Conservation (phyloP, 2,329 filamentous ascomycete genomes). For the Arthrobotrys musiformis region DNA sequence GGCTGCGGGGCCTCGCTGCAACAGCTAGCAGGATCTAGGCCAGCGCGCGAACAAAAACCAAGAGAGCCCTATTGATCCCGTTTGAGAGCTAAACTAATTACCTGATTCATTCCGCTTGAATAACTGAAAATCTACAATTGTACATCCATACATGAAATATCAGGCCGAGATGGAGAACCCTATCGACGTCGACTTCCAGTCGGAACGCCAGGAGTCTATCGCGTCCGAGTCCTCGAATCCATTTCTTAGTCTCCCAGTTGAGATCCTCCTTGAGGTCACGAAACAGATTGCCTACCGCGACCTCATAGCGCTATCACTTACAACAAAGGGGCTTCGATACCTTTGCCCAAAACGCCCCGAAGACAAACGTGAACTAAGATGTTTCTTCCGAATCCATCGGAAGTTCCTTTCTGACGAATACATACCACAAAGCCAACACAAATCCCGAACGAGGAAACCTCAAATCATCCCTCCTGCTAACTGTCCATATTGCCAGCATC, state of each 20-base stretch:
- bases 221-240: background rate
- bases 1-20: too few relatives aligned
- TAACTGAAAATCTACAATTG: too few relatives aligned
- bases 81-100: too few relatives aligned
- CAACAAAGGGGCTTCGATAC: conserved; percentile 23
- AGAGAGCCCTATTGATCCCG: too few relatives aligned
- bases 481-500: conserved; percentile 22
- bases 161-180: too few relatives aligned
- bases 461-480: background rate
- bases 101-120: too few relatives aligned
- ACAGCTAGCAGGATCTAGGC: background rate
- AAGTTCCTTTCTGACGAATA: background rate
- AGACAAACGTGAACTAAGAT: background rate
- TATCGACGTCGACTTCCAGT: background rate
- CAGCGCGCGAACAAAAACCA: too few relatives aligned
- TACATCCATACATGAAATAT: too few relatives aligned
- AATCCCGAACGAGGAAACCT: background rate
- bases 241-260: conserved; percentile 17
- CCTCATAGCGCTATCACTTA: conserved; percentile 28
- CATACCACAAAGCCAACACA: background rate
- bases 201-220: background rate
- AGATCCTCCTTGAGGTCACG: conserved; percentile 12
- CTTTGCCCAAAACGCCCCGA: conserved; percentile 6
- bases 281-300: conserved; percentile 20
- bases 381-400: conserved; percentile 5